Base-by-base conservation (phyloP, 1,284 basidiomycete genomes). In the Grifola frondosa region DNA sequence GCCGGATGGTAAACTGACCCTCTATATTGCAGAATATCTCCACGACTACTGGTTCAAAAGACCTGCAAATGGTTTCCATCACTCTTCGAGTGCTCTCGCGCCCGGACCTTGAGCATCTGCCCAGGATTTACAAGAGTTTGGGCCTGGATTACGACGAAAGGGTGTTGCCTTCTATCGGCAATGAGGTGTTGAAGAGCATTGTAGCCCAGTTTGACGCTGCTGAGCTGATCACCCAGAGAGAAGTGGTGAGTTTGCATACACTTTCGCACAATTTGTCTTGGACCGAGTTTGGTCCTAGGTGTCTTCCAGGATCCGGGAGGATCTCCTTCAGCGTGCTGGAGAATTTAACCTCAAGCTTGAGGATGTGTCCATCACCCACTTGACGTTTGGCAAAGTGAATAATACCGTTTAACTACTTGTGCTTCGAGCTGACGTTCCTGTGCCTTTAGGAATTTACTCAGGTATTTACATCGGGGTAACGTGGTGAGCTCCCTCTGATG, bases 181-280 rank as follows among this genome's bases (percentile, higher is more conserved):
- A 99, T 64, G 96, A 99, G 71, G 95, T 99, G 22, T 67, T 97
- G 56, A 99, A 99, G 73, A 91, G 90, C 42, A 97, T 96, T 48
- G 97, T 99, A 0, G 96, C 96, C 10, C 96, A 99, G 65, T 99
- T 98, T 57, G 96, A 99, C 68, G 96, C 96, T 30, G 95, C 96
- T 15, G 96, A 99, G 70, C 75, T 99, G 57, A 99, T 91, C 52
- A 91, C 88, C 2, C 88, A 91, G 61, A 83, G 88, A 57, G 88
- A 91, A 76, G 81, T 91, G 49, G 88, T 86, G 52, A 54, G 81
- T 77, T n/a, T n/a, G n/a, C n/a, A n/a, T n/a, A n/a, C n/a, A n/a
- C n/a, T n/a, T n/a, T n/a, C n/a, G 5, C 33, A 47, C 26, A 20
- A 30, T 20, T 8, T 40, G 16, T 37, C 12, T 32, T 10, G 25